Base-by-base conservation (phyloP, 192 early-diverging fungal species). In the Rhizophagus sp. region DNA sequence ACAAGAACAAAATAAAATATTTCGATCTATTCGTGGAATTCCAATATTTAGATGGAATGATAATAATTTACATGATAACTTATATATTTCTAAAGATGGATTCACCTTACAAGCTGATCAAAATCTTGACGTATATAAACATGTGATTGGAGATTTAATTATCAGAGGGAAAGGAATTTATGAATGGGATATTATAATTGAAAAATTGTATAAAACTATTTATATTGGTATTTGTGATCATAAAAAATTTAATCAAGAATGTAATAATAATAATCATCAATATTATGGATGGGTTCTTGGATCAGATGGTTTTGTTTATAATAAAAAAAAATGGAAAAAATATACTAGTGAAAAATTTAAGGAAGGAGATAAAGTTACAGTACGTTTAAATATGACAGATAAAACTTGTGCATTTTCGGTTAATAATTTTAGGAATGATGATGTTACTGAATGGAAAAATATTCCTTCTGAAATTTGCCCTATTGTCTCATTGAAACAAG, bases 301-400 rank as follows among this genome's bases (percentile, higher is more conserved):
- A 4, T 34, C 36, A 52, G 39, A 33, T 52, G 30, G 73, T 12
- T 17, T 24, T 19, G 25, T 57, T 8, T 74, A 41, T 66, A 24
- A 66, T 66, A 13, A 66, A 7, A 74, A 74, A 24, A 17, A 24
- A 11, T 24, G 41, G 6, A 74, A 74, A 41, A 33, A 25, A 25
- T 69, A 79, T 73, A 69, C 30, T 5, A 72, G 13, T 19, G 19
- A 41, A 34, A 47, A 47, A 47, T 72, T 79, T 71, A 62, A 30
- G 11, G 25, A 57, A 49, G 66, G 66, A 22, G 36, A 34, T 75
- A 67, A 41, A 7, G 68, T 80, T 62, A 80, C 67, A 11, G 13
- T 80, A 19, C 67, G 75, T 74, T 24, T 80, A 4, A 73, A 80
- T 30, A 80, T 80, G 79, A 80, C 47, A 15, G 33, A 71, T 57